These are phyloP conservation scores for Trypethelium eluteriae DNA, from an alignment of 495 filamentous ascomycete genomes.

Conservation along the genomic window DNA sequence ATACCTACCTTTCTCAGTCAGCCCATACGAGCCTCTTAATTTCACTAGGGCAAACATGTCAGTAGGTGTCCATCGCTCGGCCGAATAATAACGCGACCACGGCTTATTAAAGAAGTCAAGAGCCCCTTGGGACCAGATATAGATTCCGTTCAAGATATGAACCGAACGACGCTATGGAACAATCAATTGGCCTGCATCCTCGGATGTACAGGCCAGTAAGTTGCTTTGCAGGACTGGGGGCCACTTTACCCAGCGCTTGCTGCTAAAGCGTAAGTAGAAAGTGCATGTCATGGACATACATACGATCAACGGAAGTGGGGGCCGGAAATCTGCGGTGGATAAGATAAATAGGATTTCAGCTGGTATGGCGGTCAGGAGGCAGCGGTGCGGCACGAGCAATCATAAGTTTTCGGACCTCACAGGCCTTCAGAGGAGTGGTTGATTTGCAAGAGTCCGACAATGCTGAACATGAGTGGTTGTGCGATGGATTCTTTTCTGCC, in stretches of 20 bases:
- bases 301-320: background rate
- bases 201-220: too few relatives aligned
- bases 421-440: too few relatives aligned
- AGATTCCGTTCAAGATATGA: too few relatives aligned
- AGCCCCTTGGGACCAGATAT: background rate
- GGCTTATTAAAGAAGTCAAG: background rate
- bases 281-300: background rate
- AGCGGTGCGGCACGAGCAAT: slow-evolving; percentile 4
- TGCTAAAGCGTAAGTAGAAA: too few relatives aligned
- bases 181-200: too few relatives aligned
- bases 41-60: background rate
- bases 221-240: too few relatives aligned
- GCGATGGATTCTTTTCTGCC: too few relatives aligned
- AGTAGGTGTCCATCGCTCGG: background rate
- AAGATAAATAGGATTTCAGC: background rate
- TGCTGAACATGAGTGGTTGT: too few relatives aligned
- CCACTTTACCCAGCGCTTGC: too few relatives aligned
- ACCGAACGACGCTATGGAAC: too few relatives aligned
- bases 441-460: too few relatives aligned
- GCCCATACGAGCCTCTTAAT: background rate
- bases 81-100: background rate
- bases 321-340: background rate
- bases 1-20: background rate
- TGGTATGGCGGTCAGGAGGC: background rate
- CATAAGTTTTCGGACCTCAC: background rate